Percentiles rank a stretch among this genome's conserved stretches.
Conservation (phyloP, 1,139 yeast genomes). For the Magnusiomyces paraingens region DNA sequence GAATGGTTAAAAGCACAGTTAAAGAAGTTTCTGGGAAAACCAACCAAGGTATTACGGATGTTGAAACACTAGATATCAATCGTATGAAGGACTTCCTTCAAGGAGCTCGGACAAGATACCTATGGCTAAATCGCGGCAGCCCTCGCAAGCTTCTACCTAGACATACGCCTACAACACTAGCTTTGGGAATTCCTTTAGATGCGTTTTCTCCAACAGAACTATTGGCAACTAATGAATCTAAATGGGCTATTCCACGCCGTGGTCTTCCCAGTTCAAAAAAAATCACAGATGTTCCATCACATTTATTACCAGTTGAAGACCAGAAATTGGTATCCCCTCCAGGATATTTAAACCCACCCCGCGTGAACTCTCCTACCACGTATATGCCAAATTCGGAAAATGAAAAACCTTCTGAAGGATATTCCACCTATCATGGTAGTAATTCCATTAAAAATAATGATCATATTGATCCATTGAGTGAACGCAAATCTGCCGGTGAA, state of each 20-base stretch:
- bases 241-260: constrained; percentile 14
- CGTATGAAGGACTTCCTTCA: constrained; percentile 38
- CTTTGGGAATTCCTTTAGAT: constrained; percentile 24
- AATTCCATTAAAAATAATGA: too few species aligned
- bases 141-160: constrained; percentile 4
- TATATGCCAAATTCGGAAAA: background rate
- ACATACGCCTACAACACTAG: constrained; percentile 5
- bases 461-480: too few species aligned
- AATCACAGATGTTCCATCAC: background rate
- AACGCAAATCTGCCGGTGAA: too few species aligned
- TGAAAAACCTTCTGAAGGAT: too few species aligned
- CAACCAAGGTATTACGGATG: constrained; percentile 39
- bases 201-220: constrained; percentile 22
- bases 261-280: constrained; percentile 12
- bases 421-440: too few species aligned
- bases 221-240: constrained; percentile 9
- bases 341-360: background rate
- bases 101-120: constrained; percentile 43
- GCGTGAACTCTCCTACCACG: background rate
- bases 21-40: constrained; percentile 53
- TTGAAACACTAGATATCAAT: constrained; percentile 47
- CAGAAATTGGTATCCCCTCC: constrained; percentile 2
- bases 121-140: constrained; percentile 45
- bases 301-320: background rate
- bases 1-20: constrained; percentile 65